phyloP scores from a whole-genome alignment of 225 moss, liverwort and hornwort genomes.

The Climacium dendroides region DNA sequence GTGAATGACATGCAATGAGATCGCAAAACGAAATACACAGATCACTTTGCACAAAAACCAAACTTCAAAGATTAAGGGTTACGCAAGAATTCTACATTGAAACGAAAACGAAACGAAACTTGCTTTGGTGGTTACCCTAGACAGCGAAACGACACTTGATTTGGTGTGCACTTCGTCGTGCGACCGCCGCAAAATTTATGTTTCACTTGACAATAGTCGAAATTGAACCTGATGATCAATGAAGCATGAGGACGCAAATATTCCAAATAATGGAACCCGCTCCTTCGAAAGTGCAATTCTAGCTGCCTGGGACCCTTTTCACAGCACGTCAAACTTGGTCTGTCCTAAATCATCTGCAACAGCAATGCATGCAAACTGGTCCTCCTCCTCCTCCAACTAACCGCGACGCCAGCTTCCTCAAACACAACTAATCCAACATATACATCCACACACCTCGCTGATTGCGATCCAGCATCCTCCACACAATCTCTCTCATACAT shows the following conservation, averaged over 20 bases:
- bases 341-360: background rate
- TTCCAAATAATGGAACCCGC: background rate
- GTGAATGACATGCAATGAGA: background rate
- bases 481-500: background rate
- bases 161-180: background rate
- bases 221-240: background rate
- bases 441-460: background rate
- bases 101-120: background rate
- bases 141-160: background rate
- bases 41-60: background rate
- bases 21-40: background rate
- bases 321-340: background rate
- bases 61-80: background rate
- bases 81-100: background rate
- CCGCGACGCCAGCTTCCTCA: background rate
- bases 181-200: background rate
- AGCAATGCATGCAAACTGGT: background rate
- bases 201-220: background rate
- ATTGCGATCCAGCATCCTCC: background rate
- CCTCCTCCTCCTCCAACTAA: background rate
- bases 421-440: background rate
- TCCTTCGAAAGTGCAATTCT: background rate
- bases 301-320: too few relatives aligned
- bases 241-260: background rate
- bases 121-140: background rate